A percentile compares a stretch with the other conserved stretches of the same genome.
These are phyloP conservation scores for Tetrastigma voinierianum DNA, from an alignment of 164 flowering plant species.

Conservation along the genomic window DNA sequence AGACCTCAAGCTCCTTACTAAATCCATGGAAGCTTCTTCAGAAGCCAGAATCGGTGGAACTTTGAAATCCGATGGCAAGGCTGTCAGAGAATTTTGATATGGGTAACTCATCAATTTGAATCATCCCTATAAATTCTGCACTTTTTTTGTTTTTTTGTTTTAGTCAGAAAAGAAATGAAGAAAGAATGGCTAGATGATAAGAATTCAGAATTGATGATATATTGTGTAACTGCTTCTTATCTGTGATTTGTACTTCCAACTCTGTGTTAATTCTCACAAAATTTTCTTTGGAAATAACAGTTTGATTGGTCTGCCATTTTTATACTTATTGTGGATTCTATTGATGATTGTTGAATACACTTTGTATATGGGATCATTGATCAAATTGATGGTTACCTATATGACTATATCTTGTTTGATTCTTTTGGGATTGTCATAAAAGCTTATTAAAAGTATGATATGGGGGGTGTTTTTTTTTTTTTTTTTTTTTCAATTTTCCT, in stretches of 20 bases:
- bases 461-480: neutral
- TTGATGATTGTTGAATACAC: too few relatives aligned
- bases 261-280: neutral
- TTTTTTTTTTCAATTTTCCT: too few relatives aligned
- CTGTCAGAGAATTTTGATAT: conserved; percentile 61
- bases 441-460: neutral
- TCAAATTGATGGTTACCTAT: neutral
- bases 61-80: conserved; percentile 54
- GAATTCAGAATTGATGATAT: neutral
- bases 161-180: neutral
- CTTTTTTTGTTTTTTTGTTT: too few relatives aligned
- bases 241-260: conserved; percentile 4
- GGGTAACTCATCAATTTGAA: conserved; percentile 24
- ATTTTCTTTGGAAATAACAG: conserved; percentile 19
- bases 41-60: conserved; percentile 68
- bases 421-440: neutral
- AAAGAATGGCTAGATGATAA: neutral
- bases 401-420: too few relatives aligned
- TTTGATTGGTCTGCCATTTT: conserved; percentile 18
- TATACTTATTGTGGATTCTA: neutral
- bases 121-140: conserved; percentile 4
- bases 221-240: conserved; percentile 12
- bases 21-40: conserved; percentile 62
- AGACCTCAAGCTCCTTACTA: conserved; percentile 55
- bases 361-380: neutral